These are phyloP conservation scores for Wallacemonas rigidus DNA, from an alignment of 208 protist species.

Conservation along the genomic window DNA sequence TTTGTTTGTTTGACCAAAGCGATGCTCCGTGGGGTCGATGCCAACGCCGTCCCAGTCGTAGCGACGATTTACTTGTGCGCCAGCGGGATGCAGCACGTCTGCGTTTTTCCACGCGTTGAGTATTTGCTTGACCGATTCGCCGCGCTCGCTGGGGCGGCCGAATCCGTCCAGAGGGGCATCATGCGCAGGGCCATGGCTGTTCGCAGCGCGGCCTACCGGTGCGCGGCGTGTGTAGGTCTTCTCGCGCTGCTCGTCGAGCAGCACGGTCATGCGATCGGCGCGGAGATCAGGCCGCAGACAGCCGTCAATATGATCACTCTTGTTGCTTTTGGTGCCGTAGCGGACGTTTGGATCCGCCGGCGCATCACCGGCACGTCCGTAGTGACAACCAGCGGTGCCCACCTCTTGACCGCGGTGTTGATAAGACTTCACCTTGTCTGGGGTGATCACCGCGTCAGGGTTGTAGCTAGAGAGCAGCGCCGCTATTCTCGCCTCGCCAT, in stretches of 20 bases:
- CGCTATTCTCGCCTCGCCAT: conserved; percentile 39
- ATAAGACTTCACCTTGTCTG: conserved; percentile 59
- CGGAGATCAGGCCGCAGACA: conserved; percentile 65
- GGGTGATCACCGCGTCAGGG: conserved; percentile 41
- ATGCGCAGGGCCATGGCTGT: conserved; percentile 21
- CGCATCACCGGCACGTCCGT: conserved; percentile 48
- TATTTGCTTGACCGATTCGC: conserved; percentile 55
- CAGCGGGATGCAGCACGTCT: conserved; percentile 54
- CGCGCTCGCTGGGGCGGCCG: conserved; percentile 42
- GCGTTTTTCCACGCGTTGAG: conserved; percentile 54
- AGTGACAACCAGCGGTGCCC: conserved; percentile 48
- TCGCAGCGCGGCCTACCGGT: conserved; percentile 64
- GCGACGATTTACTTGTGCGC: conserved; percentile 53
- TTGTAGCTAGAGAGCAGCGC: conserved; percentile 80
- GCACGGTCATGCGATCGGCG: conserved; percentile 56
- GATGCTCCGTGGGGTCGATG: conserved; percentile 72
- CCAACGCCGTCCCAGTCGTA: conserved; percentile 79
- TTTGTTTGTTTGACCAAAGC: conserved; percentile 54
- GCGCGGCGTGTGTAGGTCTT: conserved; percentile 43
- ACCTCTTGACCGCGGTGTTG: conserved; percentile 70
- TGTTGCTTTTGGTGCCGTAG: conserved; percentile 42
- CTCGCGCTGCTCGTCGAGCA: conserved; percentile 78
- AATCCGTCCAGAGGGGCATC: conserved; percentile 62
- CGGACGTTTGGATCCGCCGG: conserved; percentile 45
- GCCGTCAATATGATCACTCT: conserved; percentile 40